Base-by-base conservation (phyloP, 805 yeast genomes). In the Cyberlindnera maclurae region DNA sequence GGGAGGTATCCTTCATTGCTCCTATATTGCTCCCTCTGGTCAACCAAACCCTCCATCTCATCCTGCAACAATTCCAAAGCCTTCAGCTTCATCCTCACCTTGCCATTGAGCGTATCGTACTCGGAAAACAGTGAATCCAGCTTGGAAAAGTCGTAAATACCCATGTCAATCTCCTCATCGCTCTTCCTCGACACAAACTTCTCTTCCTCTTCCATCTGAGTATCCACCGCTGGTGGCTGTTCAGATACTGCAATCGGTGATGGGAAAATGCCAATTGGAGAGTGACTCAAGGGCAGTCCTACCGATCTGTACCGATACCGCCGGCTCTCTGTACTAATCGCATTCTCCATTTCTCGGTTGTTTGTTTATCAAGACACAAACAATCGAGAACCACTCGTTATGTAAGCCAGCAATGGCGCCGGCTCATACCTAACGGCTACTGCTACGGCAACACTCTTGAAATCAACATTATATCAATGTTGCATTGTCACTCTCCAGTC, bases 1-100 rank as follows among this genome's bases (percentile, higher is more conserved):
- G 52, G 55, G 5, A 48, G 37, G 26, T 36, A 10, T 15, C 32
- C 24, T 7, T n/a, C 5, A 4, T 31, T 20, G 18, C 9, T 5
- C 16, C 12, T 7, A 9, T 31, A 7, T 10, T 28, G 36, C 10
- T 24, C 15, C 8, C 26, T 12, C 12, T 16, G 20, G 8, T 27
- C 20, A 4, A 38, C 27, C 22, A 38, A 8, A 15, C 12, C 13
- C 4, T 36, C 22, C 45, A 44, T 37, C n/a, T 44, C 44, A 8
- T 22, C 22, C 15, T 38, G 38, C 9, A 37, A 15, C 15, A 16
- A 24, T 5, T 15, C n/a, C 15, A 44, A 18, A 9, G 16, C 12
- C 12, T 29, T 18, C 15, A 44, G n/a, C 18, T 33, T 40, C 12
- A 20, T 5, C 30, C 38, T 37, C 13, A 40, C 2, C 4, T 36